phyloP scores from a whole-genome alignment of 768 basidiomycete genomes.

The Mycena venus region DNA sequence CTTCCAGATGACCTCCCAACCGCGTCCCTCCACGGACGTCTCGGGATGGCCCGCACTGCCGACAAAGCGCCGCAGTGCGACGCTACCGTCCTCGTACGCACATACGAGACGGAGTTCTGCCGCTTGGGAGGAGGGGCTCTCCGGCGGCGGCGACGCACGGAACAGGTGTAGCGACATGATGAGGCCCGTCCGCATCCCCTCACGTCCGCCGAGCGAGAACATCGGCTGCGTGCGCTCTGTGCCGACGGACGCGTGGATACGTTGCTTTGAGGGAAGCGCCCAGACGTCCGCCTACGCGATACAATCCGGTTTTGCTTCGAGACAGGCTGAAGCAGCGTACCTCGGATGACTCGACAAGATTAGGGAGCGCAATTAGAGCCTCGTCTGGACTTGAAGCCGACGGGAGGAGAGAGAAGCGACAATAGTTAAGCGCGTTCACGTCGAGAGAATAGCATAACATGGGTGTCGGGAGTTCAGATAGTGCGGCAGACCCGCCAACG shows the following conservation, averaged over 20 bases:
- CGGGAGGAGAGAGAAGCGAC: slow-evolving; percentile 83
- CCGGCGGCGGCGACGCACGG: slow-evolving; percentile 33
- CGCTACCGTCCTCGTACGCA: slow-evolving; percentile 91
- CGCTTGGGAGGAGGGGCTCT: slow-evolving; percentile 46
- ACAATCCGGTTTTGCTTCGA: neutral
- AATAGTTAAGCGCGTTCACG: slow-evolving; percentile 95
- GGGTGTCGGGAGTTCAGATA: slow-evolving; percentile 64
- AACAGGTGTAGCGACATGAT: slow-evolving; percentile 91
- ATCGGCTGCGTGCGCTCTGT: slow-evolving; percentile 56
- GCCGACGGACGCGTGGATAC: slow-evolving; percentile 91
- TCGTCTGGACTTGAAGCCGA: slow-evolving; percentile 21
- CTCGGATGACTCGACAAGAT: slow-evolving; percentile 88
- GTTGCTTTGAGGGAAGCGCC: slow-evolving; percentile 73
- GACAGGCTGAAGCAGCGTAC: slow-evolving; percentile 53
- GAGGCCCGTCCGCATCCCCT: slow-evolving; percentile 74
- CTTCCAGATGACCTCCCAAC: slow-evolving; percentile 82
- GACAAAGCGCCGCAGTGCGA: slow-evolving; percentile 74
- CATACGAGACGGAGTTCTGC: slow-evolving; percentile 72
- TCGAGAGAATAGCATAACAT: slow-evolving; percentile 78
- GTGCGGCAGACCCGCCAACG: slow-evolving; percentile 70
- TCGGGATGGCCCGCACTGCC: slow-evolving; percentile 40
- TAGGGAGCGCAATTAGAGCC: slow-evolving; percentile 86
- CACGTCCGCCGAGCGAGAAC: slow-evolving; percentile 60
- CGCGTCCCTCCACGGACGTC: slow-evolving; percentile 76
- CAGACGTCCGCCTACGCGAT: slow-evolving; percentile 86